Conservation (phyloP, 805 yeast genomes). For the Tetrapisispora arboricola region DNA sequence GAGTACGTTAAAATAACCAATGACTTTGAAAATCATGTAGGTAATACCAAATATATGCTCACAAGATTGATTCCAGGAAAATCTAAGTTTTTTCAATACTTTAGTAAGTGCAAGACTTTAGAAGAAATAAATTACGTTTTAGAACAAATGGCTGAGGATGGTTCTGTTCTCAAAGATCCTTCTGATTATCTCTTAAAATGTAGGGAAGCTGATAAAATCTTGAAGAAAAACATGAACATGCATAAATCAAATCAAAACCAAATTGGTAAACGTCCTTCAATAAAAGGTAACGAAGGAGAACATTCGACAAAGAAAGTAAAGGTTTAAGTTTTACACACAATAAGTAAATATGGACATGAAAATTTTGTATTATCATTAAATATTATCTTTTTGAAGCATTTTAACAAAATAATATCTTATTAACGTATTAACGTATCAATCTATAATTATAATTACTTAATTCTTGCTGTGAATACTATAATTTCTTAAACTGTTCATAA, state of each 20-base stretch:
- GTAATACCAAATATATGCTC: constrained; percentile 76
- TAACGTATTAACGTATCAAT: no score
- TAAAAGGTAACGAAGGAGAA: not conserved
- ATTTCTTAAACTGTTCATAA: constrained; percentile 28
- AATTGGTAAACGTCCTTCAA: not conserved
- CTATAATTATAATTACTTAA: no score
- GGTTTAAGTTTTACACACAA: not conserved
- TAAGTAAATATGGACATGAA: no score
- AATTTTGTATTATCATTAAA: no score
- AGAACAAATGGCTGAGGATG: constrained; percentile 12
- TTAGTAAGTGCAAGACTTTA: constrained; percentile 46
- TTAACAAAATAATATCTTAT: no score
- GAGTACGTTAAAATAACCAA: constrained; percentile 49
- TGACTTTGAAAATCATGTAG: constrained; percentile 47
- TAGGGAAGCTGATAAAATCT: not conserved
- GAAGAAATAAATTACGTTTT: constrained; percentile 35
- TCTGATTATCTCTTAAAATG: constrained; percentile 8
- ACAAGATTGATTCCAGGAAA: constrained; percentile 73
- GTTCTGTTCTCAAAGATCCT: constrained; percentile 16
- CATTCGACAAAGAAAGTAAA: not conserved
- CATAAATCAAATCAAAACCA: not conserved
- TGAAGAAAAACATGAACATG: not conserved
- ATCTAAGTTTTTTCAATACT: constrained; percentile 43
- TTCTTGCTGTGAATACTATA: no score
- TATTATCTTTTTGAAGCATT: no score